Evolutionary conservation across 192 early-diverging fungal species (phyloP).

Genomic region (Geranomyces variabilis): DNA sequence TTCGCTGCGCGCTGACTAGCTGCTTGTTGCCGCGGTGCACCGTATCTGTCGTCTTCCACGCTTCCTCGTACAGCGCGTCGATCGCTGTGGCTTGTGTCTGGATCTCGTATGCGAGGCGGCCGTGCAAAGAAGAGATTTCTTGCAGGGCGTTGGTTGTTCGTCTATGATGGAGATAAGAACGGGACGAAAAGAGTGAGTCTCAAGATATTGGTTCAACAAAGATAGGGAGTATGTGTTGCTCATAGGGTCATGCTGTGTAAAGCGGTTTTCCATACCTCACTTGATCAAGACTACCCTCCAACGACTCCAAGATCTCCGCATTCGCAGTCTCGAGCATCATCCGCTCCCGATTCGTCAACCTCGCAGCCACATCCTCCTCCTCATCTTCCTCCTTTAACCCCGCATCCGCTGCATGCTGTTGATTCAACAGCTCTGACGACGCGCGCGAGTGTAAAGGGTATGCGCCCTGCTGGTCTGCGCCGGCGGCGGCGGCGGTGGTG

Average conservation of each 20-base stretch:
- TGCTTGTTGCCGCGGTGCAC: slow-evolving; percentile 40
- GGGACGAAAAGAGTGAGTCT: neutral
- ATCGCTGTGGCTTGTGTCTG: slow-evolving; percentile 44
- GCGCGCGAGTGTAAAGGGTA: neutral
- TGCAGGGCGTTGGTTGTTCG: slow-evolving; percentile 43
- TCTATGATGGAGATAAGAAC: slow-evolving; percentile 15
- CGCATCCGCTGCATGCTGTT: neutral
- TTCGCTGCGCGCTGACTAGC: slow-evolving; percentile 35
- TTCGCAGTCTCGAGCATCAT: slow-evolving; percentile 47
- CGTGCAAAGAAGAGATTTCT: slow-evolving; percentile 44
- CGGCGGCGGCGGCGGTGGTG: no score
- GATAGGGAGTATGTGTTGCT: no score
- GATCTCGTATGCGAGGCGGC: slow-evolving; percentile 41
- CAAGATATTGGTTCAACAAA: neutral
- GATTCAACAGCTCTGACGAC: neutral
- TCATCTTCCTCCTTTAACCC: slow-evolving; percentile 16
- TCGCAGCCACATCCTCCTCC: slow-evolving; percentile 29
- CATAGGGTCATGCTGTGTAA: no score
- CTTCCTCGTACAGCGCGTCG: slow-evolving; percentile 46
- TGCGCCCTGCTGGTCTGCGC: neutral
- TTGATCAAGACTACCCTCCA: slow-evolving; percentile 50
- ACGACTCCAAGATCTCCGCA: slow-evolving; percentile 35
- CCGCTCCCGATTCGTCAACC: slow-evolving; percentile 30
- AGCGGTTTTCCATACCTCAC: slow-evolving; percentile 32
- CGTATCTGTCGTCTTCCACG: slow-evolving; percentile 38